Evolutionary conservation across 2,329 filamentous ascomycete genomes (phyloP), one percentile per base, ranked within the genome.

Genomic region (Alternaria sp.): DNA sequence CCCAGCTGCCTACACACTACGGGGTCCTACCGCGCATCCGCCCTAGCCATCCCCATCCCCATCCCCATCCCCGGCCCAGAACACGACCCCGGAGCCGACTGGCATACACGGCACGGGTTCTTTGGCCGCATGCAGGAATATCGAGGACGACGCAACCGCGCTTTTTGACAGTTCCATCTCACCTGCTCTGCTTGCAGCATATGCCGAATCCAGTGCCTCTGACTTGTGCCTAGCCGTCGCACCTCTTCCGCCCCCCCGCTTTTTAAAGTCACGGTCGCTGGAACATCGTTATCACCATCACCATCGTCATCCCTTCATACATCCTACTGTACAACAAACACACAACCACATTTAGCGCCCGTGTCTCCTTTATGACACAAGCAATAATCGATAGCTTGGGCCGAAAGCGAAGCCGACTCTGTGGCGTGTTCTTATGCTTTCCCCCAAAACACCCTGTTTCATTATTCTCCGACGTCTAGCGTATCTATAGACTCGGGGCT

Each of bases 391-490:
- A 50, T 50, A 50, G 31, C 23, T 34, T 26, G 44, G 21, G 8
- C 33, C 44, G 24, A 33, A 48, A 34, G 44, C 44, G 44, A 48
- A 17, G 34, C 29, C 31, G 44, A 48, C 4, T 36, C 11, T 48
- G 44, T 48, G 44, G 44, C 44, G 44, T 34, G n/a, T 33, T 29
- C 28, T 31, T 36, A 34, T 48, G 13, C 44, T 26, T 36, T 26
- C 21, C 21, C 44, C 29, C 21, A 24, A 31, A 29, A 46, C 31
- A 34, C 41, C 9, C 33, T 42, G 55, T 48, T 53, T 55, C 58
- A 56, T 60, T 55, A 37, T 54, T 56, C 60, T 65, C 54, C 51
- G 54, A 65, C 51, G 51, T 55, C 45, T 56, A 37, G 52, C 10
- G 51, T 56, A 31, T 9, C 28, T 52, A 8, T 26, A 23, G 50